phyloP scores from a whole-genome alignment of 163 green algal species.

The Scenedesmus sp. region DNA sequence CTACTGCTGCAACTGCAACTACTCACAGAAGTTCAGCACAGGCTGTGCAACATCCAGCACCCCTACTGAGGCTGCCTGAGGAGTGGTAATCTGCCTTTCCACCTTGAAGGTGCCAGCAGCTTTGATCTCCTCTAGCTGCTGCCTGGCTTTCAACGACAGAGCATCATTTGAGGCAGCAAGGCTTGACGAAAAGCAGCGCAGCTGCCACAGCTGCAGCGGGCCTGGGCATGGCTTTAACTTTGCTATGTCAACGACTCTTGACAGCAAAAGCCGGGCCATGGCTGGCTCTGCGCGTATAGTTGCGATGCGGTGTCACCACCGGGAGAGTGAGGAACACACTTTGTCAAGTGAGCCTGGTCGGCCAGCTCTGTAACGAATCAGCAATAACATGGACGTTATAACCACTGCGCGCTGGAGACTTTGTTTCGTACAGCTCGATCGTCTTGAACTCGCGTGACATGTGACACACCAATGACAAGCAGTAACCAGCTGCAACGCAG shows the following conservation, averaged over 20 bases:
- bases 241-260: background rate
- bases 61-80: slow-evolving; percentile 65
- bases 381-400: background rate
- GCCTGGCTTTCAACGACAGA: background rate
- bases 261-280: background rate
- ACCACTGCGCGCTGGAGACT: background rate
- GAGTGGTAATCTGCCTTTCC: slow-evolving; percentile 71
- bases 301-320: background rate
- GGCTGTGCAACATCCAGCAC: background rate
- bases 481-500: background rate
- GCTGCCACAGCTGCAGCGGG: background rate
- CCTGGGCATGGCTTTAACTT: background rate
- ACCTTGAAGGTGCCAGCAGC: slow-evolving; percentile 73
- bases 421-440: background rate
- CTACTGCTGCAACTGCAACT: background rate
- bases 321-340: background rate
- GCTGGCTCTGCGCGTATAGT: background rate
- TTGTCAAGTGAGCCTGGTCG: background rate
- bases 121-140: slow-evolving; percentile 56
- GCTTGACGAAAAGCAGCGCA: background rate
- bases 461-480: background rate
- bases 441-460: background rate
- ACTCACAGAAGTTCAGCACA: slow-evolving; percentile 60
- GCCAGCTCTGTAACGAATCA: background rate
- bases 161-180: slow-evolving; percentile 12